phyloP scores from a whole-genome alignment of 139 green algal genomes.

The Chlorella sorokiniana region DNA sequence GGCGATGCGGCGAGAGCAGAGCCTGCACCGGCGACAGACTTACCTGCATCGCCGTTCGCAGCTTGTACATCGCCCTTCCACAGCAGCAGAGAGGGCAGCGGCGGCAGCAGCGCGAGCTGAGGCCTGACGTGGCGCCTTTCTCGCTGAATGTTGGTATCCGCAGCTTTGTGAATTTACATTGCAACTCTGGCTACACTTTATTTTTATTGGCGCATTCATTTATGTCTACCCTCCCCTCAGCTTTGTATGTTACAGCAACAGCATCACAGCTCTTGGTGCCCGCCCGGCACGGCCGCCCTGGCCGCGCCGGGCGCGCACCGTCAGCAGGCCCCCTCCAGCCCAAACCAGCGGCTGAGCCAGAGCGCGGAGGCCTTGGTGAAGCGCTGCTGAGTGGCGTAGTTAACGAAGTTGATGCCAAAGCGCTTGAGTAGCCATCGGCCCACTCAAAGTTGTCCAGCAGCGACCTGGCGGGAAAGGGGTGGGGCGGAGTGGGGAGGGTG shows the following conservation, averaged over 20 bases:
- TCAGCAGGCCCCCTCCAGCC: neutral
- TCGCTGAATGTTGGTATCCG: too few relatives aligned
- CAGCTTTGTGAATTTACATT: too few relatives aligned
- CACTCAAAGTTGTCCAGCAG: conserved; percentile 64
- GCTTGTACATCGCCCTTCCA: neutral
- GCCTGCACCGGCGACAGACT: neutral
- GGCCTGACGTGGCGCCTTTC: too few relatives aligned
- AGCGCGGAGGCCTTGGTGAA: conserved; percentile 4
- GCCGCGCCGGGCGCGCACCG: neutral
- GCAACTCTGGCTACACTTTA: too few relatives aligned
- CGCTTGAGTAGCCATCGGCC: conserved; percentile 44
- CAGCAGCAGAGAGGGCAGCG: conserved; percentile 1
- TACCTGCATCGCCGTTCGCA: neutral
- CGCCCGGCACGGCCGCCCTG: neutral
- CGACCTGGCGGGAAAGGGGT: too few relatives aligned
- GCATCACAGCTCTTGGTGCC: neutral
- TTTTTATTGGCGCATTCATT: too few relatives aligned
- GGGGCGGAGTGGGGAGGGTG: too few relatives aligned
- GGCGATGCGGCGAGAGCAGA: neutral
- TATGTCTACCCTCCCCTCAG: too few relatives aligned
- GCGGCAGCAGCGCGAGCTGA: neutral
- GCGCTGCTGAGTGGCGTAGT: conserved; percentile 11
- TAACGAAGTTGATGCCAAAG: conserved; percentile 40
- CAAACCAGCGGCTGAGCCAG: conserved; percentile 12
- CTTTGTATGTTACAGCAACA: too few relatives aligned